Evolutionary conservation across 495 filamentous ascomycete species (phyloP), one percentile per base, ranked within the genome.

Genomic region (Penicillium atrosanguineum): DNA sequence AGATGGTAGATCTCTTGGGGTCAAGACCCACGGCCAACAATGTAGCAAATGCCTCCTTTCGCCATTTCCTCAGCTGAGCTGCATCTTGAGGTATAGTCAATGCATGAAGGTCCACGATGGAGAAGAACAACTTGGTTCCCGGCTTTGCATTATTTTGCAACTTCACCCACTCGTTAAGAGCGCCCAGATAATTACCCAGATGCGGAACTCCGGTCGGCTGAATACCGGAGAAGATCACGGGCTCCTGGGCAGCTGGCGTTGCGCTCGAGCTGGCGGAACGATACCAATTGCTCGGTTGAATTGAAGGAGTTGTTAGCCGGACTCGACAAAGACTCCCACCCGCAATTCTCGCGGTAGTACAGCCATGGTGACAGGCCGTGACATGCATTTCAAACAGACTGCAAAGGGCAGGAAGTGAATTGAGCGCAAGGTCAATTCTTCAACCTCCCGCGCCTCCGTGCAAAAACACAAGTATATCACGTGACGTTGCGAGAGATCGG

Each of bases 181-280:
- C 95, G 12, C 94, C 94, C 8, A 97, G 79, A 66, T 97, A 97
- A 70, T 98, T 98, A 14, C 94, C 94, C 29, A 98, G 75, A 66
- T 97, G 95, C n/a, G 94, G 95, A 9, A 95, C 73, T 5, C 92
- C 94, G 6, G 94, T 97, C 16, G 94, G 95, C 63, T 98, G 94
- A 56, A 98, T 97, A 26, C 91, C 94, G 9, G 95, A 97, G 77
- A 97, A 97, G 55, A 98, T 65, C 12, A 65, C 59, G 19, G 57
- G 63, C 14, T 60, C 54, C 19, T 53, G 46, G 11, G 29, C 40
- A 14, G 49, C 11, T n/a, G 39, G 11, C n/a, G 42, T 39, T 15
- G 48, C 18, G 34, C 20, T 61, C 9, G 51, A 53, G 52, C 38
- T 61, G 28, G 47, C 53, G 29, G 49, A 48, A 38, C 62, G 62